phyloP scores from a whole-genome alignment of 805 yeast genomes.

The Ogataea nitratoaversa region DNA sequence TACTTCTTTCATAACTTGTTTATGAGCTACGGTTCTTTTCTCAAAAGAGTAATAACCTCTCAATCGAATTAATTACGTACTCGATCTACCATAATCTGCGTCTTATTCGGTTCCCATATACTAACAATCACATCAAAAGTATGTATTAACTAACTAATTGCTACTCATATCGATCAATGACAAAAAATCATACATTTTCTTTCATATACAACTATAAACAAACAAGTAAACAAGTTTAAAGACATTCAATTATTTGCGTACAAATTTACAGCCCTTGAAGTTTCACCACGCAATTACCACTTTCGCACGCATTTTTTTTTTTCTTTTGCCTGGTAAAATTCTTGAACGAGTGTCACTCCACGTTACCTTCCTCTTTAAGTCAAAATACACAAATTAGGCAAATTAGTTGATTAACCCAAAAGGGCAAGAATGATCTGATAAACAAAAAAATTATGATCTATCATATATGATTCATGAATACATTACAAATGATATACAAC shows the following conservation, averaged over 20 bases:
- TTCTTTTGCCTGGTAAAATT: no score
- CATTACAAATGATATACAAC: no score
- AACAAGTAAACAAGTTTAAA: no score
- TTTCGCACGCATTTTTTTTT: no score
- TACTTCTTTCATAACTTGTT: constrained; percentile 1
- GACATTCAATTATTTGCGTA: no score
- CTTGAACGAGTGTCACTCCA: background rate
- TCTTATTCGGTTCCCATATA: background rate
- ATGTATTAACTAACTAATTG: background rate
- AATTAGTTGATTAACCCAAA: constrained; percentile 24
- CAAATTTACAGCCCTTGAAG: no score
- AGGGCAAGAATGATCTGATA: constrained; percentile 5
- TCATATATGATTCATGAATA: no score
- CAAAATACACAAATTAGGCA: constrained; percentile 18
- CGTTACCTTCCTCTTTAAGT: constrained; percentile 7
- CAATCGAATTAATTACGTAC: background rate
- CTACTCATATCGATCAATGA: no score
- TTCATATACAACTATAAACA: no score
- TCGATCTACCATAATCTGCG: background rate
- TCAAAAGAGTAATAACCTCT: constrained; percentile 5
- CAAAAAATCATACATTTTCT: no score
- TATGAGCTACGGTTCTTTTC: background rate
- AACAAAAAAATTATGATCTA: no score
- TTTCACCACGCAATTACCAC: no score
- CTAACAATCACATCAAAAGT: background rate